Conservation (phyloP, 306 rosid genomes). For the Trifolium dubium region DNA sequence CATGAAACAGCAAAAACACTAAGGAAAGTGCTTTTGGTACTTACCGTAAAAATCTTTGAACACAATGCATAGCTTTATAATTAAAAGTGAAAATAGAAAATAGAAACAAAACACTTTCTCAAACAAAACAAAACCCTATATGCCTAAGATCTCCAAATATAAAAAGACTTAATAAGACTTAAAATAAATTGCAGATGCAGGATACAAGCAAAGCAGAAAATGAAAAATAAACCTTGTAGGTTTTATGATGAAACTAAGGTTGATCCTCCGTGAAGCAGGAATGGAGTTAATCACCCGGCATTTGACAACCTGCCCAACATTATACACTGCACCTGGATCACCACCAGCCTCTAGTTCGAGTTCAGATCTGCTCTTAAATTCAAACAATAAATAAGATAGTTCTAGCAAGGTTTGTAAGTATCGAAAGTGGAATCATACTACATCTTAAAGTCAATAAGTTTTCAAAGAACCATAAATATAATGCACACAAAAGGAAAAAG, state of each 20-base stretch:
- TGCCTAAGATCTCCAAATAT: conserved; percentile 7
- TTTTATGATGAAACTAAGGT: conserved; percentile 81
- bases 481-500: conserved; percentile 6
- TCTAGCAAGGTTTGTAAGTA: background rate
- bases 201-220: conserved; percentile 16
- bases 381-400: conserved; percentile 38
- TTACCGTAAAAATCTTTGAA: background rate
- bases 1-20: background rate
- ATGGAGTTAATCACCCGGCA: conserved; percentile 70
- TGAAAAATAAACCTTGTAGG: conserved; percentile 68
- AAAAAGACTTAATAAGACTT: background rate
- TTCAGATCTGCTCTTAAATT: conserved; percentile 72
- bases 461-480: background rate
- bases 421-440: conserved; percentile 14
- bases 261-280: conserved; percentile 80
- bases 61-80: background rate
- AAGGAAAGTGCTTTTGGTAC: background rate
- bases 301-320: conserved; percentile 92
- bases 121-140: background rate
- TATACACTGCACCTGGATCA: conserved; percentile 71
- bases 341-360: conserved; percentile 85
- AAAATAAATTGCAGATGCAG: conserved; percentile 17
- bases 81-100: background rate
- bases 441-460: conserved; percentile 20
- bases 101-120: background rate